phyloP scores from a whole-genome alignment of 345 rosid species.

The Bruguiera sexangula region DNA sequence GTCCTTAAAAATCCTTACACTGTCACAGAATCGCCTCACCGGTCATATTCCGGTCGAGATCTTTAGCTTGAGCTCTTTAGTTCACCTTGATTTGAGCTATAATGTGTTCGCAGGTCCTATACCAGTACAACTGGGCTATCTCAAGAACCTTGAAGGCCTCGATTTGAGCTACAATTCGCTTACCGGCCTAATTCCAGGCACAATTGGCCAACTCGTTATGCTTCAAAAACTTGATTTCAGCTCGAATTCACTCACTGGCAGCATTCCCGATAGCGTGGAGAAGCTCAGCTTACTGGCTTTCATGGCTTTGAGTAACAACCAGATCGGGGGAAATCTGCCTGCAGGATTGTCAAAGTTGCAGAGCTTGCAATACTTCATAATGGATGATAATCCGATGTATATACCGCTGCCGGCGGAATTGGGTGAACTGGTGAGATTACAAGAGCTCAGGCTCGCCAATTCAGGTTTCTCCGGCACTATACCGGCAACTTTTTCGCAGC shows the following conservation, averaged over 20 bases:
- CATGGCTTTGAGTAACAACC: conserved; percentile 75
- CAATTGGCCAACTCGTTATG: conserved; percentile 57
- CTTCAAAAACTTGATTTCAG: conserved; percentile 90
- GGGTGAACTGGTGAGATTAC: conserved; percentile 52
- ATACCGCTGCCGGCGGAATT: conserved; percentile 56
- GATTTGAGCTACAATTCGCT: conserved; percentile 77
- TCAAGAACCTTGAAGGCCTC: conserved; percentile 58
- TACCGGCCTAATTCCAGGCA: conserved; percentile 49
- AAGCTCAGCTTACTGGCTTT: conserved; percentile 54
- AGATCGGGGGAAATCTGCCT: conserved; percentile 56
- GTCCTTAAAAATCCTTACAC: conserved; percentile 62
- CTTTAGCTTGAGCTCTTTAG: conserved; percentile 39
- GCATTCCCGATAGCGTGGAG: conserved; percentile 52
- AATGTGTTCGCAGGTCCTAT: conserved; percentile 57
- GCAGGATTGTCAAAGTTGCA: conserved; percentile 52
- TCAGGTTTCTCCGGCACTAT: conserved; percentile 68
- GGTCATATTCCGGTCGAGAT: conserved; percentile 53
- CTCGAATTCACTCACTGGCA: conserved; percentile 58
- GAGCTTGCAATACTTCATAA: conserved; percentile 69
- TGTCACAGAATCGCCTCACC: conserved; percentile 68
- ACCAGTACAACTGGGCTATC: conserved; percentile 58
- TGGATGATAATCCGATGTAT: conserved; percentile 83
- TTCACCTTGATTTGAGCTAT: conserved; percentile 80
- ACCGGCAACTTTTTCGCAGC: conserved; percentile 50
- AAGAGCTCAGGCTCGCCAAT: conserved; percentile 74